phyloP scores from a whole-genome alignment of 176 grass and related monocot genomes.

The Panicum miliaceum region DNA sequence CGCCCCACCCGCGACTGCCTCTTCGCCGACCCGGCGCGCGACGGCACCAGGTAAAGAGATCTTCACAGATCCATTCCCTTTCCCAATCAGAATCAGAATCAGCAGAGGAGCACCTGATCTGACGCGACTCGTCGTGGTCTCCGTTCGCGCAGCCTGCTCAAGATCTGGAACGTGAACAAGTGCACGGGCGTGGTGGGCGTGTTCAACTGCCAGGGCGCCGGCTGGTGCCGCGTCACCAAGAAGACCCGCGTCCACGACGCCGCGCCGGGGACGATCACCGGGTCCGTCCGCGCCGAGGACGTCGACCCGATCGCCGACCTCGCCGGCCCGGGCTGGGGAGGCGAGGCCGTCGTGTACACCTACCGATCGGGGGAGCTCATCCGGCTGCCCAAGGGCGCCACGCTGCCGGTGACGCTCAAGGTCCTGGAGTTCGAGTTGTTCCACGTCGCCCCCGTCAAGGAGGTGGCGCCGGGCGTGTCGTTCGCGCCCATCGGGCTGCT shows the following conservation, averaged over 20 bases:
- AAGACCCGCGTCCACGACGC: constrained; percentile 70
- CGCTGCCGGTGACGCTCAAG: constrained; percentile 67
- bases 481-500: constrained; percentile 74
- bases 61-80: neutral
- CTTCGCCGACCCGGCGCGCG: constrained; percentile 80
- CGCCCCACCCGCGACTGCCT: constrained; percentile 86
- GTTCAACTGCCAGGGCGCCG: constrained; percentile 88
- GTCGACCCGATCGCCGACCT: constrained; percentile 53
- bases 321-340: constrained; percentile 45
- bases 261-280: constrained; percentile 61
- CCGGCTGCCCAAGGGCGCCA: constrained; percentile 52
- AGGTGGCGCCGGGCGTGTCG: constrained; percentile 25
- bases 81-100: too few relatives aligned
- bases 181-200: constrained; percentile 77
- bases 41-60: constrained; percentile 53
- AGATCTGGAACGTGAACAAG: constrained; percentile 88
- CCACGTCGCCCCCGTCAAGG: constrained; percentile 52
- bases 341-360: constrained; percentile 55
- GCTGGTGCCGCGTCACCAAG: constrained; percentile 75
- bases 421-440: constrained; percentile 76
- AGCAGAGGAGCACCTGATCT: too few relatives aligned
- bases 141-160: constrained; percentile 61
- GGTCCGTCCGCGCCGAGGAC: constrained; percentile 44
- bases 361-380: constrained; percentile 56
- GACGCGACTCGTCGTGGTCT: too few relatives aligned